Conservation (phyloP, 164 flowering plant genomes). For the Akebia trifoliata region DNA sequence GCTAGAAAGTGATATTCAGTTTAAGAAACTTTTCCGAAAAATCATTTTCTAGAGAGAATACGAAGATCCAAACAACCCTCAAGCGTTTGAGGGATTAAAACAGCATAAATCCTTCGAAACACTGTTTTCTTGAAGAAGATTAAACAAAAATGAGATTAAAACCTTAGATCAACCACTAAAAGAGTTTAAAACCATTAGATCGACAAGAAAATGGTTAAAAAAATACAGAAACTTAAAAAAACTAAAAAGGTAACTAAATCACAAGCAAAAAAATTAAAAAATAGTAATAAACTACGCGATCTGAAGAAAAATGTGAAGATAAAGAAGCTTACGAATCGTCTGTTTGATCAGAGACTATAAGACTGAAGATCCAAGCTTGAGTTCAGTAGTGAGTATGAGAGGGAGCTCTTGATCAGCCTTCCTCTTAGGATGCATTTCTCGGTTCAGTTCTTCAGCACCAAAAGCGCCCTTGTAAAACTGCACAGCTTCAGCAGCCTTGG, state of each 20-base stretch:
- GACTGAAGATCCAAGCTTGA: slow-evolving; percentile 48
- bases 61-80: background rate
- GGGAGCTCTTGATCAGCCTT: slow-evolving; percentile 88
- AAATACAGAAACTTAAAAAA: background rate
- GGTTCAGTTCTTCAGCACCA: slow-evolving; percentile 69
- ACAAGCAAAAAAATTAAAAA: no score
- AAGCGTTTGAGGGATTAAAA: no score
- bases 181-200: no score
- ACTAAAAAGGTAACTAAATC: no score
- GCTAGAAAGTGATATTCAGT: background rate
- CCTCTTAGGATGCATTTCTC: slow-evolving; percentile 56
- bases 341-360: slow-evolving; percentile 47
- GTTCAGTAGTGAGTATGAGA: slow-evolving; percentile 54
- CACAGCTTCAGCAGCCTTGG: slow-evolving; percentile 67
- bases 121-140: no score
- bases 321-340: slow-evolving; percentile 55
- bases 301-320: no score
- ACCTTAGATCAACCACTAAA: no score
- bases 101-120: background rate
- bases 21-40: background rate
- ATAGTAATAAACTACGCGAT: background rate
- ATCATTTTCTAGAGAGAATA: background rate
- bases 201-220: background rate
- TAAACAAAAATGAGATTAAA: no score
- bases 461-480: slow-evolving; percentile 78